phyloP scores from a whole-genome alignment of 371 early-diverging fungal genomes.

The Mortierella sp. region DNA sequence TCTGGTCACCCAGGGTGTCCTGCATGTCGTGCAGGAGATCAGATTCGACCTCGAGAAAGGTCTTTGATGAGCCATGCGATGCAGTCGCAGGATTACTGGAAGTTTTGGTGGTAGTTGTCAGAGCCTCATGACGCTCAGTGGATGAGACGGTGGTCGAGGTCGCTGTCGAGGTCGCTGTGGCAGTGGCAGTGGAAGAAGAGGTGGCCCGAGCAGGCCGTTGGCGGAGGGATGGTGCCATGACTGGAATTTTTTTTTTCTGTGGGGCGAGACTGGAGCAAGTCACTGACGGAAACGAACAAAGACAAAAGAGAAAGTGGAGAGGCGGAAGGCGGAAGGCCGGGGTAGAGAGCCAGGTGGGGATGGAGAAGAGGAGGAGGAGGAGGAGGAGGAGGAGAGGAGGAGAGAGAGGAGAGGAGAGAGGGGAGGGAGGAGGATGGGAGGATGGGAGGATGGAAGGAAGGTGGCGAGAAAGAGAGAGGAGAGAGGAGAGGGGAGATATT shows the following conservation, averaged over 20 bases:
- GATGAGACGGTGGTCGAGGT: constrained; percentile 4
- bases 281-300: neutral
- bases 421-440: constrained; percentile 3
- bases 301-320: neutral
- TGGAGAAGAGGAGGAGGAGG: too few species aligned
- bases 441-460: neutral
- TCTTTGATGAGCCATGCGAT: constrained; percentile 14
- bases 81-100: neutral
- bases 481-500: neutral
- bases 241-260: constrained; percentile 5
- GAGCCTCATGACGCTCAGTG: too few species aligned
- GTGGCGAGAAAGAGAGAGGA: neutral
- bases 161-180: constrained; percentile 1
- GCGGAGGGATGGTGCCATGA: constrained; percentile 41
- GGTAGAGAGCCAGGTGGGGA: neutral
- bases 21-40: constrained; percentile 50
- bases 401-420: constrained; percentile 11
- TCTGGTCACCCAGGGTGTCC: constrained; percentile 37
- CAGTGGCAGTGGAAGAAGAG: constrained; percentile 18
- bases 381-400: neutral
- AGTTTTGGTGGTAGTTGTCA: neutral
- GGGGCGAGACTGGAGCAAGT: neutral
- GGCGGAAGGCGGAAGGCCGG: neutral
- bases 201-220: constrained; percentile 32
- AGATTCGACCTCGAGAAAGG: constrained; percentile 53